Evolutionary conservation across 2,329 filamentous ascomycete genomes (phyloP), one percentile per base, ranked within the genome.

Genomic region (Cryphonectria radicalis): DNA sequence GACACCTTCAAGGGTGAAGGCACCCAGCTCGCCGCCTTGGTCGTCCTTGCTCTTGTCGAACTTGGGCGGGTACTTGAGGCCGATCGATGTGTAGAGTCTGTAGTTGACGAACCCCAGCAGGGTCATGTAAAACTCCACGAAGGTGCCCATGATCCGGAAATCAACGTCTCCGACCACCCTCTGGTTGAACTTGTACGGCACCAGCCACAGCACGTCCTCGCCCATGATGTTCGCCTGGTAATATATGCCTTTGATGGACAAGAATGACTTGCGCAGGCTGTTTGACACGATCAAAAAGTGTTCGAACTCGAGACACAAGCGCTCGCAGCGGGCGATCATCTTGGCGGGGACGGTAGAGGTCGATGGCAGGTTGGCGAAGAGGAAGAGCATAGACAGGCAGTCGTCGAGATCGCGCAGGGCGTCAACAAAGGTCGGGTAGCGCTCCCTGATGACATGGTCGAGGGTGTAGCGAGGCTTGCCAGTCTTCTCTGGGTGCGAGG

Each of bases 221-320:
- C 96, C 96, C 81, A 98, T 94, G 73, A 99, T 97, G 67, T 92
- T 98, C 35, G 95, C 96, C 84, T 98, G 95, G 83, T 98, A 99
- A 85, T 99, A 99, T 78, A 99, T 98, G 73, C 96, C 96, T 87
- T 99, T 99, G 84, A 99, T 98, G 1, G 94, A 97, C 75, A 99
- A 84, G 85, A 99, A 99, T 0, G 95, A 97, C 85, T 98, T 98
- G 79, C 93, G 92, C 76, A 99, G 85, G 77, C 93, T 94, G 83
- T 97, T 90, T 59, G 95, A 97, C 63, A 91, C 89, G 79, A 99
- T 99, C 74, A 99, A 88, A 82, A 97, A 99, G 85, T 98, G 96
- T 84, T 98, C 93, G 82, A 99, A 99, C 84, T 99, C 96, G 81
- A 95, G 91, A 77, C 92, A 95, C 69, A 99, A 85, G 69, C 94